Conservation (phyloP, 768 basidiomycete species). For the Serendipita sp. region DNA sequence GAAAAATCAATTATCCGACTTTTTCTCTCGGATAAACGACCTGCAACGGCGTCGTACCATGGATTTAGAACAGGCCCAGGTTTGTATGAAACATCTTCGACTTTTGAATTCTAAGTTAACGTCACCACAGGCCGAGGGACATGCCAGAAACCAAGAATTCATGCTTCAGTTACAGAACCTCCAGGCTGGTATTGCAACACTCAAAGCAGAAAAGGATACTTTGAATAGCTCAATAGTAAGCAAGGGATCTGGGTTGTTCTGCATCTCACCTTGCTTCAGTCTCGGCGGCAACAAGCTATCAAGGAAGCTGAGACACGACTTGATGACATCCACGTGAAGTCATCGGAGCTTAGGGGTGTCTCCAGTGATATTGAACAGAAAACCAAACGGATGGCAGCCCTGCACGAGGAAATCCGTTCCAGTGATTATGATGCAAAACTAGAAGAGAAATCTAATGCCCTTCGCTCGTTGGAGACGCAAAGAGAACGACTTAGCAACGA, state of each 20-base stretch:
- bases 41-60: slow-evolving; percentile 43
- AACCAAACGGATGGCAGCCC: slow-evolving; percentile 38
- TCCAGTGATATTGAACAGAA: slow-evolving; percentile 57
- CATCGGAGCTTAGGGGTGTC: slow-evolving; percentile 36
- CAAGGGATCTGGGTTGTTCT: too few species aligned
- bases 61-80: slow-evolving; percentile 55
- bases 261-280: slow-evolving; percentile 3
- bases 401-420: slow-evolving; percentile 38
- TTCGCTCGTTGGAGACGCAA: slow-evolving; percentile 47
- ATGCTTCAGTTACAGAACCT: slow-evolving; percentile 40
- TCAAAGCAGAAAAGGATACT: slow-evolving; percentile 36
- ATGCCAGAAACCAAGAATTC: slow-evolving; percentile 45
- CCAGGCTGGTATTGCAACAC: slow-evolving; percentile 35
- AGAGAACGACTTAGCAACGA: slow-evolving; percentile 58
- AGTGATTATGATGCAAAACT: slow-evolving; percentile 53
- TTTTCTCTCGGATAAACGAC: slow-evolving; percentile 47
- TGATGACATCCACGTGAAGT: slow-evolving; percentile 38
- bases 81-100: slow-evolving; percentile 16
- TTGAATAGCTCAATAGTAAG: slow-evolving; percentile 44
- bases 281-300: slow-evolving; percentile 22
- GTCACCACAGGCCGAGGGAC: slow-evolving; percentile 34
- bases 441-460: slow-evolving; percentile 33
- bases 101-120: background rate
- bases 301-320: slow-evolving; percentile 35
- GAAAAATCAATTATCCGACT: slow-evolving; percentile 54